These are phyloP conservation scores for Leptodermis oblonga DNA, from an alignment of 257 asterid genomes.

Conservation along the genomic window DNA sequence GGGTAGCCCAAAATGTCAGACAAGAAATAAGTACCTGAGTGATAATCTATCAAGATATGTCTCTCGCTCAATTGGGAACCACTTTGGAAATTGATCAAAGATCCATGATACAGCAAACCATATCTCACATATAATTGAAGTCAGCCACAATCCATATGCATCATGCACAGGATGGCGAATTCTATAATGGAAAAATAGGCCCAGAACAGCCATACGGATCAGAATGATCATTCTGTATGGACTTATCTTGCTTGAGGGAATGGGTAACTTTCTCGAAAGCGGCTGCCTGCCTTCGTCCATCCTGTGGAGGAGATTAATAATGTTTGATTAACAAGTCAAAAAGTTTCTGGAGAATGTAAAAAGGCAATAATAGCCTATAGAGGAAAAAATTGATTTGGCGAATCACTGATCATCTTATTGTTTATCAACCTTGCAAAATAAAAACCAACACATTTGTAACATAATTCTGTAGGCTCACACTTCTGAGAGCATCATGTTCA, in stretches of 20 bases:
- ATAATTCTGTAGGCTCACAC: neutral
- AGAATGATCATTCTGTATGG: constrained; percentile 86
- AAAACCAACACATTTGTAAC: neutral
- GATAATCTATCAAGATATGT: constrained; percentile 88
- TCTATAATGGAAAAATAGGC: constrained; percentile 85
- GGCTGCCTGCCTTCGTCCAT: constrained; percentile 99
- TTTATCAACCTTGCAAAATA: neutral
- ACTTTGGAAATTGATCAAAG: constrained; percentile 87
- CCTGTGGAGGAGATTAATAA: constrained; percentile 38
- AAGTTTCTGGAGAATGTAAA: neutral
- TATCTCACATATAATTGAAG: constrained; percentile 89
- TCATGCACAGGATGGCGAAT: constrained; percentile 81
- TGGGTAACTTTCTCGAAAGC: constrained; percentile 80
- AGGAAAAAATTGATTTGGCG: neutral
- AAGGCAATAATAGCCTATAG: neutral
- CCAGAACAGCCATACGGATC: constrained; percentile 71
- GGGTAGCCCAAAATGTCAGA: neutral
- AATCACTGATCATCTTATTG: neutral
- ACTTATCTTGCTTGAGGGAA: constrained; percentile 85
- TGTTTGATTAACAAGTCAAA: neutral
- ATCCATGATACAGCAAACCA: constrained; percentile 98
- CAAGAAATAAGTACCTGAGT: constrained; percentile 46
- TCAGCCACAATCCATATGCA: constrained; percentile 92
- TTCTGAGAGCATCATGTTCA: neutral
- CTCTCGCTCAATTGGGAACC: constrained; percentile 89